Evolutionary conservation across 1,139 yeast genomes (phyloP).

Genomic region (Geotrichum restrictum): DNA sequence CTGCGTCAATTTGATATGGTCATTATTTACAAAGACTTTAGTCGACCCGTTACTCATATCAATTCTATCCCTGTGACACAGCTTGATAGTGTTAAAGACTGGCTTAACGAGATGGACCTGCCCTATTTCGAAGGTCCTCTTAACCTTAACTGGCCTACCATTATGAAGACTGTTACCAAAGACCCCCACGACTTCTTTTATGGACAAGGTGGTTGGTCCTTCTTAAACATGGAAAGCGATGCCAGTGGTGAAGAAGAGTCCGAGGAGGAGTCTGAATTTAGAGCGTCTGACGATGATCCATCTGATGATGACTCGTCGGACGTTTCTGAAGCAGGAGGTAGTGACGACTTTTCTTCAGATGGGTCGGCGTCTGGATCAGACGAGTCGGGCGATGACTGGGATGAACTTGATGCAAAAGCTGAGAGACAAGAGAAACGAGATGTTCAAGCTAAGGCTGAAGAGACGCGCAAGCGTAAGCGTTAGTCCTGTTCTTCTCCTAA

Average conservation of each 20-base stretch:
- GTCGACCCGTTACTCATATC: conserved; percentile 81
- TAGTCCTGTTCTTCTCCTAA: too few relatives aligned
- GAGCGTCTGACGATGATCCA: conserved; percentile 35
- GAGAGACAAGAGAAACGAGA: conserved; percentile 31
- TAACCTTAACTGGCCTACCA: conserved; percentile 91
- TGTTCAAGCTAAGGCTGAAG: conserved; percentile 23
- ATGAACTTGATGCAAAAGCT: conserved; percentile 40
- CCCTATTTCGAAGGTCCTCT: conserved; percentile 93
- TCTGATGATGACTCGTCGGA: conserved; percentile 30
- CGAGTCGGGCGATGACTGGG: conserved; percentile 41
- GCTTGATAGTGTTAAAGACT: conserved; percentile 86
- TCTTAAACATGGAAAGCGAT: conserved; percentile 60
- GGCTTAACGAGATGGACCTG: conserved; percentile 94
- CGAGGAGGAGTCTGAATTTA: conserved; percentile 42
- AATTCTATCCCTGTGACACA: conserved; percentile 93
- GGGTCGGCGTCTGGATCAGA: conserved; percentile 28
- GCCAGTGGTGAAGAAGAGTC: conserved; percentile 50
- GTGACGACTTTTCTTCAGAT: conserved; percentile 23
- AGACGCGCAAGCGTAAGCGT: conserved; percentile 22
- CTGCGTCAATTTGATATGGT: conserved; percentile 93
- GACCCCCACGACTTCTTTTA: conserved; percentile 93
- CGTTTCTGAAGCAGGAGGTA: conserved; percentile 28
- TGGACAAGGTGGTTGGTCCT: conserved; percentile 90
- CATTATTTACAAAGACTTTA: conserved; percentile 87
- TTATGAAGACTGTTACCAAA: conserved; percentile 87